Evolutionary conservation across 108 stramenopile species (phyloP).

Genomic region (Nitzschia sp.): DNA sequence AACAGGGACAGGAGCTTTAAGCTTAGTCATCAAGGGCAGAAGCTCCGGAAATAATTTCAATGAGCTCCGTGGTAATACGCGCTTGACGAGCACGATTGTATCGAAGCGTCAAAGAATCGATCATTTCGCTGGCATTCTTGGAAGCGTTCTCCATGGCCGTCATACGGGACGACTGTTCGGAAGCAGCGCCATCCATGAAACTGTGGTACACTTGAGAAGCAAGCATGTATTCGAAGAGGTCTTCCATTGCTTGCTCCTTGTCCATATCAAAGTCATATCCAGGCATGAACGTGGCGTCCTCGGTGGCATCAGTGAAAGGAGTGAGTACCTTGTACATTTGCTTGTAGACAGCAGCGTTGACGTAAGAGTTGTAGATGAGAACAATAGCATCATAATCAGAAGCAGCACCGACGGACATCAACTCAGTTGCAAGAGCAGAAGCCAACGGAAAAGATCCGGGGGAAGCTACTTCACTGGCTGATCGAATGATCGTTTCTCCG

Average conservation of each 20-base stretch:
- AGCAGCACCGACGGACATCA: constrained; percentile 71
- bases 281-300: constrained; percentile 62
- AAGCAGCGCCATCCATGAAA: constrained; percentile 96
- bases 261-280: constrained; percentile 97
- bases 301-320: constrained; percentile 65
- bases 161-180: constrained; percentile 99
- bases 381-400: constrained; percentile 83
- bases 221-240: constrained; percentile 94
- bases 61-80: constrained; percentile 99
- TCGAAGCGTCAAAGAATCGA: constrained; percentile 94
- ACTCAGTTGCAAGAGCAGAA: constrained; percentile 77
- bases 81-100: constrained; percentile 99
- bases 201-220: constrained; percentile 92
- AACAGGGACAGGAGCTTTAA: too few relatives aligned
- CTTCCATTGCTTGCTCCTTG: constrained; percentile 90
- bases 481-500: constrained; percentile 59
- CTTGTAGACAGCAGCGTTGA: constrained; percentile 83
- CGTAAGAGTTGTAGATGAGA: constrained; percentile 82
- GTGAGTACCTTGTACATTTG: constrained; percentile 88
- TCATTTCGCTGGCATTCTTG: constrained; percentile 98
- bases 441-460: constrained; percentile 86
- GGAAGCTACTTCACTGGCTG: constrained; percentile 74
- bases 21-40: constrained; percentile 93
- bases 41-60: constrained; percentile 99
- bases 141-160: constrained; percentile 99